Conservation (phyloP, 225 moss, liverwort and hornwort species). For the Marchantia polymorpha region DNA sequence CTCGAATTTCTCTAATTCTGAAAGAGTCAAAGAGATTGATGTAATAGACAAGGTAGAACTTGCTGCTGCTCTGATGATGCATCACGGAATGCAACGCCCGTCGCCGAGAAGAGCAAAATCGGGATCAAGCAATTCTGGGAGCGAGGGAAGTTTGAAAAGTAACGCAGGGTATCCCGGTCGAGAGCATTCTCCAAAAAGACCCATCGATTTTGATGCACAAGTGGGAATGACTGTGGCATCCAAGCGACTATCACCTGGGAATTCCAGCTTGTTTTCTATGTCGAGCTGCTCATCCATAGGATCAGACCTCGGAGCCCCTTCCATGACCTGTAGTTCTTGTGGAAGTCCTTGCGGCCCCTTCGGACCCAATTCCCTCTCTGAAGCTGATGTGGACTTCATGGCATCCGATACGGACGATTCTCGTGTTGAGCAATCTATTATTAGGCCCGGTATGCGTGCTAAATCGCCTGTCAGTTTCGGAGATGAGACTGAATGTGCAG, state of each 20-base stretch:
- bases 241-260: slow-evolving; percentile 19
- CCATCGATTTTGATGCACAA: slow-evolving; percentile 13
- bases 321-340: slow-evolving; percentile 12
- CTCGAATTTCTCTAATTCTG: not conserved
- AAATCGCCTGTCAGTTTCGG: not conserved
- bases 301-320: slow-evolving; percentile 9
- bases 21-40: not conserved
- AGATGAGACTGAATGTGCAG: not conserved
- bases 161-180: not conserved
- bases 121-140: not conserved
- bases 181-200: not conserved
- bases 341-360: slow-evolving; percentile 18
- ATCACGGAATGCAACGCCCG: not conserved
- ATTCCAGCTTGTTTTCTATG: slow-evolving; percentile 1
- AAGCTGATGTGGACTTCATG: slow-evolving; percentile 9
- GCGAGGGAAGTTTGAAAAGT: slow-evolving; percentile 5
- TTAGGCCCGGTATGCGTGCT: not conserved
- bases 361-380: not conserved
- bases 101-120: slow-evolving; percentile 1
- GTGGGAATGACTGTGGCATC: slow-evolving; percentile 3
- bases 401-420: slow-evolving; percentile 1
- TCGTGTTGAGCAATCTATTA: not conserved
- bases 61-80: slow-evolving; percentile 3
- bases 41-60: not conserved
- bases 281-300: slow-evolving; percentile 15